Conservation (phyloP, 2,329 filamentous ascomycete genomes). For the Simplicillium sp. region DNA sequence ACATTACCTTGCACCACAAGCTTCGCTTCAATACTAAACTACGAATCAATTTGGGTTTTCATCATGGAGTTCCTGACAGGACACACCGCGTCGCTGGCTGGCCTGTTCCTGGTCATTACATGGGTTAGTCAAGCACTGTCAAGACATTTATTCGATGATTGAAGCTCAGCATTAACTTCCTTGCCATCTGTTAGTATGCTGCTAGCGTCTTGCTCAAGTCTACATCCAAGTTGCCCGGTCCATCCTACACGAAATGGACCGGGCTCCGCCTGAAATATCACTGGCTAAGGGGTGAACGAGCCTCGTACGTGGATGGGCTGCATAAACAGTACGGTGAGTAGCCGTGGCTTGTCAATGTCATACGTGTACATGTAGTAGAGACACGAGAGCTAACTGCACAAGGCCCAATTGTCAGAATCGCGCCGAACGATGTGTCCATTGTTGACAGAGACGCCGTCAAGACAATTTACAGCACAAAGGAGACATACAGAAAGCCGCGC, state of each 20-base stretch:
- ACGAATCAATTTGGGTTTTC: too few relatives aligned
- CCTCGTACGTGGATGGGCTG: not conserved
- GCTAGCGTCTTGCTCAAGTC: not conserved
- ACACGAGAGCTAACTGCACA: too few relatives aligned
- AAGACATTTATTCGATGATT: too few relatives aligned
- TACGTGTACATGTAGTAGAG: too few relatives aligned
- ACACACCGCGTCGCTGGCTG: too few relatives aligned
- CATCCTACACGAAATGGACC: not conserved
- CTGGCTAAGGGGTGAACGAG: not conserved
- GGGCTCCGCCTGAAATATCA: not conserved
- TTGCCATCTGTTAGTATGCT: too few relatives aligned
- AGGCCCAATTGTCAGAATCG: slow-evolving; percentile 5
- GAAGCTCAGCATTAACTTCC: too few relatives aligned
- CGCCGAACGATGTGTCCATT: slow-evolving; percentile 8
- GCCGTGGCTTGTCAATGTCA: too few relatives aligned
- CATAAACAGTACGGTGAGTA: not conserved
- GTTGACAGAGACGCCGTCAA: not conserved
- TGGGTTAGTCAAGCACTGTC: too few relatives aligned
- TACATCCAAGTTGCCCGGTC: not conserved
- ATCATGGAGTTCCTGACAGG: too few relatives aligned
- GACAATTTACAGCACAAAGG: not conserved
- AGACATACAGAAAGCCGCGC: not conserved
- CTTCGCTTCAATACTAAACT: too few relatives aligned
- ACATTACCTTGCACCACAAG: not conserved
- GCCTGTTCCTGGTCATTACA: too few relatives aligned